Base-by-base conservation (phyloP, 306 rosid species). In the Corylus heterophylla region DNA sequence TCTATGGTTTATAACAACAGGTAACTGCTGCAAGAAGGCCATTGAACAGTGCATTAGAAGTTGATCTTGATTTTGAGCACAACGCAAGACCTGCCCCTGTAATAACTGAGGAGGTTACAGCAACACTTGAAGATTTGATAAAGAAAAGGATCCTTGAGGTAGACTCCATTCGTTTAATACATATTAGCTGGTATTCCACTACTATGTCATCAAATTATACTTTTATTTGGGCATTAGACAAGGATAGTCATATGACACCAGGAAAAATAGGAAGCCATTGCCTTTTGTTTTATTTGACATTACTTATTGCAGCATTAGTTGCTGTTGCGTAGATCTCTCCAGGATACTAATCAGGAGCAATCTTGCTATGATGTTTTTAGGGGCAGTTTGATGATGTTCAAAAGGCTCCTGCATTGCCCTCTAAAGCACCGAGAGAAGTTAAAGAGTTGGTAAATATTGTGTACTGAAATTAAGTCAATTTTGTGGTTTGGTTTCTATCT, bases 21-120 rank as follows among this genome's bases (percentile, higher is more conserved):
- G 92, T 95, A 81, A 85, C 97, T 64, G 99, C 98, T 44, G 83
- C 86, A 12, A 93, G 84, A 89, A 89, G 99, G 84, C 99, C 99
- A 16, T 73, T 75, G 76, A 88, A 93, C 78, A 95, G 99, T 81
- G 97, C 97, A 6, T 82, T 95, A 70, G 99, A 88, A 81, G 98
- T 87, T 87, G 94, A 93, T 83, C 83, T 95, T 55, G 98, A 95
- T 76, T 95, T 91, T 87, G 94, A 93, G 75, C 98, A 93, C 84
- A 95, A 95, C 76, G 88, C 89, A 71, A 90, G 94, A 84, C 98
- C 98, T 62, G 86, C 90, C 25, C 98, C 98, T 64, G 94, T 91
- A 44, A 93, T 91, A 71, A 95, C 99, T 14, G 97, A 95, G 85
- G 99, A 93, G 76, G 86, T 91, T 79, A 93, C 98, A 31, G 84